Base-by-base conservation (phyloP, 805 yeast genomes). In the Sugiyamaella mastotermitis region DNA sequence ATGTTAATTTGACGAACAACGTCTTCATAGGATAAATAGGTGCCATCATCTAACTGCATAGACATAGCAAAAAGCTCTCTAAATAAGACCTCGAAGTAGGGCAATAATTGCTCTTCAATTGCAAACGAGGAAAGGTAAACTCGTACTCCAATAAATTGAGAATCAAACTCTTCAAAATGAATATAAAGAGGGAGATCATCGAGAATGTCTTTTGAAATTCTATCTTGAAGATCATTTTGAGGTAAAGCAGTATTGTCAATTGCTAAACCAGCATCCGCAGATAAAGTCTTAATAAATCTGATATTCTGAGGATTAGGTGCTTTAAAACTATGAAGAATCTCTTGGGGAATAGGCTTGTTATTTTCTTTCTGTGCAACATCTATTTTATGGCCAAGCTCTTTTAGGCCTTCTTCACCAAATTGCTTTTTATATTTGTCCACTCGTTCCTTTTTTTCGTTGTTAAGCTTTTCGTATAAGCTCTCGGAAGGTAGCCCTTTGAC, bases 241-340 rank as follows among this genome's bases (percentile, higher is more conserved):
- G 36, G 45, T 11, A 38, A 11, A 14, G 14, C 7, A 11, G 23
- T 31, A 7, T 16, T 16, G 7, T 15, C 29, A 4, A 25, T 6
- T 39, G 76, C 68, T 11, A 60, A 48, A 2, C 85, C 81, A 6
- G 76, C 76, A 5, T 73, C 72, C 30, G 83, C 78, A 1, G 92
- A 72, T 8, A 66, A 61, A 0, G 95, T 80, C 19, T 72, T 50
- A 45, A 86, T 83, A 52, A 92, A 86, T 5, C 71, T 61, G 34
- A 92, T 85, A 32, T 71, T 72, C 1, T 80, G 65, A 0, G 92
- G 87, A 53, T 86, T 84, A 3, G 94, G 88, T 17, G 73, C 71
- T 3, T 74, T 73, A 59, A 86, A 87, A 18, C 68, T 54, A 3
- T 71, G 63, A 14, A 90, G 57, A 4, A 87, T 61, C 1, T 69